Conservation (phyloP, 331 rosid species). For the Acacia concinna region DNA sequence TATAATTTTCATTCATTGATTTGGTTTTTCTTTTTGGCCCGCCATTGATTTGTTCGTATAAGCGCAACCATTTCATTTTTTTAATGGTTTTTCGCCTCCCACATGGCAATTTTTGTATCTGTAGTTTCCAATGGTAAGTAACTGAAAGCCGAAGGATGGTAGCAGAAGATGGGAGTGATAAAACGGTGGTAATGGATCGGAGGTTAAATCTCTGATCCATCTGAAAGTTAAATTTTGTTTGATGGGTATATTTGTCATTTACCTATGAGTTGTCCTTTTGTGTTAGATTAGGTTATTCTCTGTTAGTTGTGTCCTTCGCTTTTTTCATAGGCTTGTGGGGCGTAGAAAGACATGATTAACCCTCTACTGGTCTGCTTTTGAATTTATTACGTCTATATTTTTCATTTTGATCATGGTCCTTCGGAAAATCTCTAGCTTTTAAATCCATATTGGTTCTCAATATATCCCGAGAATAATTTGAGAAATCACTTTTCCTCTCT, state of each 20-base stretch:
- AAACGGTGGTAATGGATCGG: constrained; percentile 9
- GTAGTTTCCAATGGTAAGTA: constrained; percentile 5
- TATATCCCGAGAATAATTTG: neutral
- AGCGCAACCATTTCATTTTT: constrained; percentile 14
- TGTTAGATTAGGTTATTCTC: constrained; percentile 33
- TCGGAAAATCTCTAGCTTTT: neutral
- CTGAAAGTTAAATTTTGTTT: constrained; percentile 4
- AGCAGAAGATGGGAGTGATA: neutral
- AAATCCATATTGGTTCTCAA: neutral
- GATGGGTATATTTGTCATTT: constrained; percentile 54
- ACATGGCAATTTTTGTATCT: neutral
- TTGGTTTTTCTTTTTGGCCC: neutral
- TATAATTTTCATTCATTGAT: neutral
- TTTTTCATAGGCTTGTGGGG: constrained; percentile 29
- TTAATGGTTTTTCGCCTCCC: neutral
- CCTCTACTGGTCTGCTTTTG: constrained; percentile 29
- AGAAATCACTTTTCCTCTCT: neutral
- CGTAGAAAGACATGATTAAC: constrained; percentile 48
- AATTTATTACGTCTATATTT: constrained; percentile 1
- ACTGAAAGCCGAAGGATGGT: neutral
- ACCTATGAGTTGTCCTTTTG: constrained; percentile 22
- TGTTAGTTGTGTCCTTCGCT: constrained; percentile 24
- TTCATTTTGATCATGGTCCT: constrained; percentile 16
- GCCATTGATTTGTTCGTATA: constrained; percentile 14
- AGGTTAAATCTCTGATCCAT: constrained; percentile 9